Evolutionary conservation across 164 flowering plant species (phyloP).

Genomic region (Vitis riparia): DNA sequence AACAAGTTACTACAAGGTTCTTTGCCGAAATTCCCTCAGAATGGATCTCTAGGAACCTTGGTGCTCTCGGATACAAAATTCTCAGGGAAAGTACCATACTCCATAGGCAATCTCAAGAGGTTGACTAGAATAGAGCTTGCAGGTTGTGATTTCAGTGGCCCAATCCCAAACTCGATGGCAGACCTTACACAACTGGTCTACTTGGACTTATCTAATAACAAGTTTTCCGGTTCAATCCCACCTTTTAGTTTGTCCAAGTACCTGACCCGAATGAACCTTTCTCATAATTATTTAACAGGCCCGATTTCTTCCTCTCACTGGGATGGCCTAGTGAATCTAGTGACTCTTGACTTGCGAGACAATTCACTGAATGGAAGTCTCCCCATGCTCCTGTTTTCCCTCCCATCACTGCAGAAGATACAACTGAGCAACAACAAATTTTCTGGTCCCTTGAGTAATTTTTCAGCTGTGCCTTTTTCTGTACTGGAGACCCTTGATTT

Average conservation of each 20-base stretch:
- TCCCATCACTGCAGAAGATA: too few relatives aligned
- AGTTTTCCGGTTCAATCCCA: too few relatives aligned
- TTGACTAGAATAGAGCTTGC: too few relatives aligned
- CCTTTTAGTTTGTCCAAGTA: background rate
- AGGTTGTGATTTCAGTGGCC: too few relatives aligned
- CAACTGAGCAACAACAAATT: too few relatives aligned
- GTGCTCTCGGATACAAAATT: constrained; percentile 5
- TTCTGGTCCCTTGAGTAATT: too few relatives aligned
- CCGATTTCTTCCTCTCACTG: constrained; percentile 16
- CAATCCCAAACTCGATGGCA: constrained; percentile 19
- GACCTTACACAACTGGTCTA: constrained; percentile 20
- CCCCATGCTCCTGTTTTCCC: too few relatives aligned
- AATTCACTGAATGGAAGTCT: too few relatives aligned
- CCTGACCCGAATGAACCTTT: constrained; percentile 17
- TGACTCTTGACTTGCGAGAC: too few relatives aligned
- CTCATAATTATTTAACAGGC: constrained; percentile 23
- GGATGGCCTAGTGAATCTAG: constrained; percentile 12
- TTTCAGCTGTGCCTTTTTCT: too few relatives aligned
- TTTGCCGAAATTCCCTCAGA: constrained; percentile 7
- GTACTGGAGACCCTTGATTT: too few relatives aligned
- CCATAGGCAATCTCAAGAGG: too few relatives aligned
- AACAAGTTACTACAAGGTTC: background rate
- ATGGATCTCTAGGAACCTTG: constrained; percentile 7
- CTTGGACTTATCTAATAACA: background rate
- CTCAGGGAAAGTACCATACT: background rate